These are phyloP conservation scores for Pistacia integerrima DNA, from an alignment of 345 rosid species.

Conservation along the genomic window DNA sequence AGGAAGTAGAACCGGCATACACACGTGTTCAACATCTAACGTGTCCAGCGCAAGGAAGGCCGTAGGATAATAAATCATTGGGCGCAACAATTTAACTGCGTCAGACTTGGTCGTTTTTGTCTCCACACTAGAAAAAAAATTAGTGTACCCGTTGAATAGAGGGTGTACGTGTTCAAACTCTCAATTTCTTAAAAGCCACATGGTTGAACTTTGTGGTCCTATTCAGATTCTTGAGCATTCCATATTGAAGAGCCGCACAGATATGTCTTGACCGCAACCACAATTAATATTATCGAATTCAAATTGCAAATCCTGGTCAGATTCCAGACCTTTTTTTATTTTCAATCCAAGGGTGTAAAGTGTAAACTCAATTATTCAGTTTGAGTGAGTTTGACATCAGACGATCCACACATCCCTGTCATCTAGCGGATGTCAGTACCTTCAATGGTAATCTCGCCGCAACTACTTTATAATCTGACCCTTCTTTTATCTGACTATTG, in stretches of 20 bases:
- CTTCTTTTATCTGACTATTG: slow-evolving; percentile 22
- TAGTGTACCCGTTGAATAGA: too few species aligned
- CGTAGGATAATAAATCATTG: neutral
- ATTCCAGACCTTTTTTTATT: neutral
- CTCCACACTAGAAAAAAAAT: neutral
- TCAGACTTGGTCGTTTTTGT: slow-evolving; percentile 4
- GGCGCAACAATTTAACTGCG: neutral
- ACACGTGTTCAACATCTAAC: neutral
- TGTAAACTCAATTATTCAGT: too few species aligned
- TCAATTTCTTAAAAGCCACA: slow-evolving; percentile 14
- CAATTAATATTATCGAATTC: neutral
- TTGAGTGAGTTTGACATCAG: neutral
- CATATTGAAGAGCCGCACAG: too few species aligned
- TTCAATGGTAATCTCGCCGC: neutral
- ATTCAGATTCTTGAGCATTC: neutral
- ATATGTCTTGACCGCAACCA: neutral
- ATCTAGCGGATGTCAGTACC: neutral
- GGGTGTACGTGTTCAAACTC: neutral
- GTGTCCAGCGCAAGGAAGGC: neutral
- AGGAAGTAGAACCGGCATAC: neutral
- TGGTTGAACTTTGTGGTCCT: neutral
- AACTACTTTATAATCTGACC: slow-evolving; percentile 19
- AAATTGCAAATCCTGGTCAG: neutral
- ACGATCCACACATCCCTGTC: neutral
- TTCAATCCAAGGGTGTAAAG: slow-evolving; percentile 15